A percentile compares a stretch with the other conserved stretches of the same genome.
phyloP scores from a whole-genome alignment of 768 basidiomycete species.

The Serendipita sp. region DNA sequence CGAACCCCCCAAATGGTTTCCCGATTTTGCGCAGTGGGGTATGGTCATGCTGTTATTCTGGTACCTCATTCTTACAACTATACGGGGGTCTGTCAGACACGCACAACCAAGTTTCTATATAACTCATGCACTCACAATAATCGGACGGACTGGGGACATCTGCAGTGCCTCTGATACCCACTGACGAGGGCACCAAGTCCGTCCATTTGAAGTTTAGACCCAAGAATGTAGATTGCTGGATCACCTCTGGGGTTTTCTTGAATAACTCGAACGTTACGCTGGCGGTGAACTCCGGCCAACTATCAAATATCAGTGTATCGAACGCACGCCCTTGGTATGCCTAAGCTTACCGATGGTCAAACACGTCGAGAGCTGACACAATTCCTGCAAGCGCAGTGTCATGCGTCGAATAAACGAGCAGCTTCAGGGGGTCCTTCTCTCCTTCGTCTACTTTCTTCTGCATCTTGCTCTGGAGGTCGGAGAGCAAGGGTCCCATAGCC shows the following conservation, averaged over 20 bases:
- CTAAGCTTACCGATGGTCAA: slow-evolving; percentile 43
- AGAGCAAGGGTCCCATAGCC: slow-evolving; percentile 61
- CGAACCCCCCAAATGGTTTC: slow-evolving; percentile 48
- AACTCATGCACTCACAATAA: neutral
- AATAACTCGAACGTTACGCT: slow-evolving; percentile 63
- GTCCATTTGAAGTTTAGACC: neutral
- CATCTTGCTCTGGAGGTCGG: slow-evolving; percentile 49
- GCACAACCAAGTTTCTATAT: neutral
- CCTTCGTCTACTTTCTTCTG: slow-evolving; percentile 34
- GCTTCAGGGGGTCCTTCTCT: slow-evolving; percentile 34
- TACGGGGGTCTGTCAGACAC: neutral
- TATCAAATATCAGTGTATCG: slow-evolving; percentile 12
- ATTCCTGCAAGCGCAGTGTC: slow-evolving; percentile 56
- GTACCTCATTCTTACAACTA: slow-evolving; percentile 61
- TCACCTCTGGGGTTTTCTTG: slow-evolving; percentile 17
- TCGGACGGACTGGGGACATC: neutral
- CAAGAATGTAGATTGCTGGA: neutral
- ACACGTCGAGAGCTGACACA: slow-evolving; percentile 49
- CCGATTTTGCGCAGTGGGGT: slow-evolving; percentile 47
- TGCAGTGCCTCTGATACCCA: neutral
- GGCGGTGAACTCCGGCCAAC: slow-evolving; percentile 65
- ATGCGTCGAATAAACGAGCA: slow-evolving; percentile 39
- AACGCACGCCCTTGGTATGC: neutral
- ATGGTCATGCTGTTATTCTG: slow-evolving; percentile 48
- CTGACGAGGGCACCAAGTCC: neutral